These are phyloP conservation scores for Aspergillus aculeatinus DNA, from an alignment of 2,329 filamentous ascomycete genomes.

Conservation along the genomic window DNA sequence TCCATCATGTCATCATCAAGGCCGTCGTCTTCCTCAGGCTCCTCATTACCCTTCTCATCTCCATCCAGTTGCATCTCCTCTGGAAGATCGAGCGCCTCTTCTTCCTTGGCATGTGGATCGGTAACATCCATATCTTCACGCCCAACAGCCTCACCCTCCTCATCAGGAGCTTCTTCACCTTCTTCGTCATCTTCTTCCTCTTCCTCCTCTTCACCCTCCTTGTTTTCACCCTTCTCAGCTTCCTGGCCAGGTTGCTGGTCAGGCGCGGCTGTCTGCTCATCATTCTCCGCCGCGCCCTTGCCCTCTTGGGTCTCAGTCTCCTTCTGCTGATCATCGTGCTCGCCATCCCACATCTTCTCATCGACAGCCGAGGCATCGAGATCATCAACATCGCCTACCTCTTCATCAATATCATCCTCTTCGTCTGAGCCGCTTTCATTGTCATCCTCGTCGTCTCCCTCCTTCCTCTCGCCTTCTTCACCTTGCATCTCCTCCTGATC, in stretches of 20 bases:
- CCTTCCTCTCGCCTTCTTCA: slow-evolving; percentile 64
- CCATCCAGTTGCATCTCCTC: slow-evolving; percentile 84
- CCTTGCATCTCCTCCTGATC: slow-evolving; percentile 90
- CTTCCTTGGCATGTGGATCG: slow-evolving; percentile 76
- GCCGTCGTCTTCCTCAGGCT: slow-evolving; percentile 39
- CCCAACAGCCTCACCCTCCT: slow-evolving; percentile 64
- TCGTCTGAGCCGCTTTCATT: slow-evolving; percentile 63
- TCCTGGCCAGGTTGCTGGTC: slow-evolving; percentile 45
- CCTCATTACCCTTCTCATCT: slow-evolving; percentile 56
- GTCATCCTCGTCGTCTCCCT: slow-evolving; percentile 51
- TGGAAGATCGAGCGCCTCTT: slow-evolving; percentile 77
- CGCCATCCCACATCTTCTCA: slow-evolving; percentile 98
- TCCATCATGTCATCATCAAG: slow-evolving; percentile 48
- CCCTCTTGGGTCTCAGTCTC: slow-evolving; percentile 75
- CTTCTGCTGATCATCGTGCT: slow-evolving; percentile 62
- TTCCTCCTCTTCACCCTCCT: slow-evolving; percentile 54
- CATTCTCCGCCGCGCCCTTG: slow-evolving; percentile 50
- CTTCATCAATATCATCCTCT: slow-evolving; percentile 76
- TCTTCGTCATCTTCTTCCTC: slow-evolving; percentile 60
- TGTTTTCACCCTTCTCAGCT: slow-evolving; percentile 42
- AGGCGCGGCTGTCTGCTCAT: slow-evolving; percentile 61
- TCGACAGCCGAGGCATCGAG: slow-evolving; percentile 87
- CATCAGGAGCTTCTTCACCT: slow-evolving; percentile 49
- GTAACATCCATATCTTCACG: slow-evolving; percentile 63
- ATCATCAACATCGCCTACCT: slow-evolving; percentile 87